Conservation (phyloP, 2,329 filamentous ascomycete genomes). For the Davidsoniella australis region DNA sequence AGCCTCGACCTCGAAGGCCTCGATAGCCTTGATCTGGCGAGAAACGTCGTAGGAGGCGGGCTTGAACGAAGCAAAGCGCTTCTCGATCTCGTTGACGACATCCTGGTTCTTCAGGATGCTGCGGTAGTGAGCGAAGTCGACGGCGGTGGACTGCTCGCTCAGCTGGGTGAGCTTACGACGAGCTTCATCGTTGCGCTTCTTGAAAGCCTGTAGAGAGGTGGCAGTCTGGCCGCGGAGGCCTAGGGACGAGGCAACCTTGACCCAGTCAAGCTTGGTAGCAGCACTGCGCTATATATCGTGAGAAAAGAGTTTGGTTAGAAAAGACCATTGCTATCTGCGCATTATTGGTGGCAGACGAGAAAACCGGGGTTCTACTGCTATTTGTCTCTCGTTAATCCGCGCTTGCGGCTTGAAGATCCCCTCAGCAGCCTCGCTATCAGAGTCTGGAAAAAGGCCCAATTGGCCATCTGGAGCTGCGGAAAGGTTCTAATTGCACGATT, state of each 20-base stretch:
- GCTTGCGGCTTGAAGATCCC: neutral
- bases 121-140: slow-evolving; percentile 94
- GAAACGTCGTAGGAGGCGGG: slow-evolving; percentile 79
- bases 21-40: slow-evolving; percentile 94
- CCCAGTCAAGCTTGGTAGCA: slow-evolving; percentile 98
- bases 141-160: slow-evolving; percentile 62
- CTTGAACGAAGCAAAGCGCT: slow-evolving; percentile 82
- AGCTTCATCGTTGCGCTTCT: slow-evolving; percentile 98
- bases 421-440: neutral
- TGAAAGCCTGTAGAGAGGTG: slow-evolving; percentile 83
- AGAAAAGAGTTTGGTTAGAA: slow-evolving; percentile 4
- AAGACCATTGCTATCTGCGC: neutral
- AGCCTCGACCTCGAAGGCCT: slow-evolving; percentile 93
- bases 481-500: neutral
- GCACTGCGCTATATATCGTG: slow-evolving; percentile 64
- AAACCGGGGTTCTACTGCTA: neutral
- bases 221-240: slow-evolving; percentile 93
- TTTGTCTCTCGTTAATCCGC: neutral
- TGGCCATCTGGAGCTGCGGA: neutral
- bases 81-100: slow-evolving; percentile 92
- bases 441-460: neutral
- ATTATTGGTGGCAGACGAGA: neutral
- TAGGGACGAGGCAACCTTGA: slow-evolving; percentile 82
- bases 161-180: slow-evolving; percentile 82
- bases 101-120: slow-evolving; percentile 86